Base-by-base conservation (phyloP, 495 filamentous ascomycete species). In the Geoglossum glabrum region DNA sequence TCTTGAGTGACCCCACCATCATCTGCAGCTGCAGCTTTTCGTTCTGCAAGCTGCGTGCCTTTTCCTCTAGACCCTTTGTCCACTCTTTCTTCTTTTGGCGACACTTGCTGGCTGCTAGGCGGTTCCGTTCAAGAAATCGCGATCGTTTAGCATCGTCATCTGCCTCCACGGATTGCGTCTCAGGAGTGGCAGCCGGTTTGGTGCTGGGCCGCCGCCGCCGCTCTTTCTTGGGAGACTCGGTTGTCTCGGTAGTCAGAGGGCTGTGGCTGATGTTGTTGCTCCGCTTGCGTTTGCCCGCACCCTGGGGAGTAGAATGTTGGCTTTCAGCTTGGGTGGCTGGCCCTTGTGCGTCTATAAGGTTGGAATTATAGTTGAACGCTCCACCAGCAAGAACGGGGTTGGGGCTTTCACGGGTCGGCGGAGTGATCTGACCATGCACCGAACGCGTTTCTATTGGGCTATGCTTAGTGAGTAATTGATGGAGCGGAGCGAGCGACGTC, bases 31-130 rank as follows among this genome's bases (percentile, higher is more conserved):
- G 57, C 55, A 69, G 64, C 17, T 57, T 60, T 21, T 58, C 54
- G 15, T 40, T 50, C 54, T 66, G 60, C 25, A 68, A 58, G 17
- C 61, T 61, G 2, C 65, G 60, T 9, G 57, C 62, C n/a, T 59
- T 60, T 0, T 15, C 50, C 51, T 69, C 64, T 19, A 69, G 60
- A 7, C 56, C 50, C 23, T 63, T 60, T 27, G 61, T 65, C 56
- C 64, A 69, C 50, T 82, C 78, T 65, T 90, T 93, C 69, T 92
- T 90, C 74, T 90, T 90, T 66, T 84, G 80, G 1, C 88, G 79
- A 65, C 87, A 93, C 63, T 93, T 95, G 68, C 79, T 86, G 0
- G 88, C 88, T 5, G 88, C 88, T 4, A 89, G 65, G 4, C 88
- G 79, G 64, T 95, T 95, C 26, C 85, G 79, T 64, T 92, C 85